These are phyloP conservation scores for Hortiboletus campestris DNA, from an alignment of 768 basidiomycete genomes.

Conservation along the genomic window DNA sequence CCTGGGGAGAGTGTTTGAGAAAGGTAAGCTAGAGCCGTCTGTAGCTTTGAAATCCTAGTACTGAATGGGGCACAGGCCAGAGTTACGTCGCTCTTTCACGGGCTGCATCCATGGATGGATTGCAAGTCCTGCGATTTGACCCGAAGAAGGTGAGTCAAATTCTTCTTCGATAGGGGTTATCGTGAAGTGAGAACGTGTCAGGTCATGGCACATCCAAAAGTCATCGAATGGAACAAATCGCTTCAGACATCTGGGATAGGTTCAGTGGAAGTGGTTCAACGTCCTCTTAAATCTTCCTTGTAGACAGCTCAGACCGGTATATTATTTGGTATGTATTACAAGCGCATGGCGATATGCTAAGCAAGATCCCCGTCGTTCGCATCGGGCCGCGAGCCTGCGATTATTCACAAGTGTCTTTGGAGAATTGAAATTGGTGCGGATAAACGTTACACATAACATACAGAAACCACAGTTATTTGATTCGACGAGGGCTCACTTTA, in stretches of 20 bases:
- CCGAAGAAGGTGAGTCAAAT: conserved; percentile 43
- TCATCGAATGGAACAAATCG: conserved; percentile 42
- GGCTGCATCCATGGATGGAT: conserved; percentile 50
- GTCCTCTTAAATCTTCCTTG: not conserved
- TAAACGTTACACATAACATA: not conserved
- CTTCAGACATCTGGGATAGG: conserved; percentile 4
- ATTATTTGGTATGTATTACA: conserved; percentile 13
- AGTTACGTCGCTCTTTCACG: conserved; percentile 52
- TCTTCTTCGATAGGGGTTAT: not conserved
- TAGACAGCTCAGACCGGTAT: not conserved
- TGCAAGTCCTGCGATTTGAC: conserved; percentile 54
- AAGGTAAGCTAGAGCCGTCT: conserved; percentile 32
- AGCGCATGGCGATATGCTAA: not conserved
- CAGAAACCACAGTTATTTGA: not conserved
- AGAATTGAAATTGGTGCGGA: not conserved
- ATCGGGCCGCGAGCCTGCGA: no score
- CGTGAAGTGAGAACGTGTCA: conserved; percentile 10
- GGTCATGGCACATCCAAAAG: conserved; percentile 45
- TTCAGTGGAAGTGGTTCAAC: not conserved
- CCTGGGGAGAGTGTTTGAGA: conserved; percentile 64
- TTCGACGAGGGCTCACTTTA: conserved; percentile 18
- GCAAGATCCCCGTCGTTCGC: not conserved
- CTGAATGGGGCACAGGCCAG: conserved; percentile 35
- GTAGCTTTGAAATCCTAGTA: no score
- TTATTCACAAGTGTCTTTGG: not conserved